Base-by-base conservation (phyloP, 176 grass and related monocot genomes). In the Lolium rigidum region DNA sequence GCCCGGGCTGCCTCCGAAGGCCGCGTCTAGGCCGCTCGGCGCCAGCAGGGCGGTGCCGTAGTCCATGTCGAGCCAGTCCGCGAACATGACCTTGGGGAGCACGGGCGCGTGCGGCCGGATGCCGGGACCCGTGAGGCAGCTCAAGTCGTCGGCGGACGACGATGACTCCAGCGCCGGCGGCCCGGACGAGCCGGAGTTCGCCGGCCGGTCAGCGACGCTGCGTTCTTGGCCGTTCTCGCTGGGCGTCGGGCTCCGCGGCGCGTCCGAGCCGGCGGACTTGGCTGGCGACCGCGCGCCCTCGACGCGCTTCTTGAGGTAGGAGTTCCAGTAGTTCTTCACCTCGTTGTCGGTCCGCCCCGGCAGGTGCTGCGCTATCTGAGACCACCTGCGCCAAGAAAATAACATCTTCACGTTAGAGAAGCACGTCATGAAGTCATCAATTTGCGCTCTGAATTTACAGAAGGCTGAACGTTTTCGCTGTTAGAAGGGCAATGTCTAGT, bases 311-410 rank as follows among this genome's bases (percentile, higher is more conserved):
- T 98, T 98, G 44, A 98, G 97, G 66, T 98, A 94, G 37, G 97
- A 95, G 82, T 98, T 98, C 97, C 97, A 98, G 90, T 98, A 79
- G 66, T 98, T 98, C 92, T 98, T 98, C 63, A 98, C 94, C 86
- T 98, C 97, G 74, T 98, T 98, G 88, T 98, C 97, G 0, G 97
- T 98, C 80, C 97, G 87, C 7, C 97, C 97, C 4, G 94, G 94
- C 82, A 98, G 92, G 77, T 91, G 92, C 88, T 79, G 81, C 43
- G 97, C 94, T 83, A 98, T 98, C 74, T 91, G 90, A 77, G 97
- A 95, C 97, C 97, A 98, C 80, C 97, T 98, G 87, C 2, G 10
- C 14, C 54, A 67, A 24, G 16, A 26, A 87, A 77, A 48, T 20
- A 20, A 64, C 48, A 22, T 58, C 69, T 51, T 47, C 76, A 22